Evolutionary conservation across 371 early-diverging fungal species (phyloP).

Genomic region (Mortierella sp.): DNA sequence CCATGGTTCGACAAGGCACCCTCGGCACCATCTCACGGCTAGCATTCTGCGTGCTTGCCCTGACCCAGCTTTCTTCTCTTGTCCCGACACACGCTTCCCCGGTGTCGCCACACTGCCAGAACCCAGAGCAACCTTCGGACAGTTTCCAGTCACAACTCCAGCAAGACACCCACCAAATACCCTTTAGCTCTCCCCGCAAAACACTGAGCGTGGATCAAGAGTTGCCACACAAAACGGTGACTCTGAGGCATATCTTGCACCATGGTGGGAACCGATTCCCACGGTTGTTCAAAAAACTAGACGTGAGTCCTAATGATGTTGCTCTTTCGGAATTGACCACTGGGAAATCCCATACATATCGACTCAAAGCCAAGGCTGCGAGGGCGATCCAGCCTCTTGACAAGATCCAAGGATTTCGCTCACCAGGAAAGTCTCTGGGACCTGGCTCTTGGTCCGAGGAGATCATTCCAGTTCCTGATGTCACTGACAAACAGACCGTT

Average conservation of each 20-base stretch:
- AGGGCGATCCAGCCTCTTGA: conserved; percentile 34
- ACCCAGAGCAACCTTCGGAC: conserved; percentile 2
- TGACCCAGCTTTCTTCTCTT: too few species aligned
- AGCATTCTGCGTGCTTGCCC: too few species aligned
- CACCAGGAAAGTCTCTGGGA: conserved; percentile 19
- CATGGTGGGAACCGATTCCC: conserved; percentile 54
- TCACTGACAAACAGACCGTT: conserved; percentile 46
- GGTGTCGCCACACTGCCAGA: neutral
- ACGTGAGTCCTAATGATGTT: conserved; percentile 24
- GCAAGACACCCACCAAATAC: conserved; percentile 11
- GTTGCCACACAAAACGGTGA: conserved; percentile 12
- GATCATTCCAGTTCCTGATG: conserved; percentile 33
- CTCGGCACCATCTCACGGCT: too few species aligned
- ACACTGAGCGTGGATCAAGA: conserved; percentile 16
- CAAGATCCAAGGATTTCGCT: conserved; percentile 21
- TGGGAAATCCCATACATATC: conserved; percentile 28
- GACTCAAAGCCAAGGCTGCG: conserved; percentile 26
- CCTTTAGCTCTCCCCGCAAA: conserved; percentile 1
- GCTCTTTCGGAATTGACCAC: conserved; percentile 14
- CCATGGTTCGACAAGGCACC: too few species aligned
- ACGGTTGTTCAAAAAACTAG: conserved; percentile 58
- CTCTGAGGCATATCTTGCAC: conserved; percentile 36
- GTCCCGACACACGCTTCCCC: neutral
- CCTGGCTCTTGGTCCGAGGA: conserved; percentile 33
- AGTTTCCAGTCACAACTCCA: too few species aligned